Conservation (phyloP, 805 yeast species). For the Zygoascus flipseniorum region DNA sequence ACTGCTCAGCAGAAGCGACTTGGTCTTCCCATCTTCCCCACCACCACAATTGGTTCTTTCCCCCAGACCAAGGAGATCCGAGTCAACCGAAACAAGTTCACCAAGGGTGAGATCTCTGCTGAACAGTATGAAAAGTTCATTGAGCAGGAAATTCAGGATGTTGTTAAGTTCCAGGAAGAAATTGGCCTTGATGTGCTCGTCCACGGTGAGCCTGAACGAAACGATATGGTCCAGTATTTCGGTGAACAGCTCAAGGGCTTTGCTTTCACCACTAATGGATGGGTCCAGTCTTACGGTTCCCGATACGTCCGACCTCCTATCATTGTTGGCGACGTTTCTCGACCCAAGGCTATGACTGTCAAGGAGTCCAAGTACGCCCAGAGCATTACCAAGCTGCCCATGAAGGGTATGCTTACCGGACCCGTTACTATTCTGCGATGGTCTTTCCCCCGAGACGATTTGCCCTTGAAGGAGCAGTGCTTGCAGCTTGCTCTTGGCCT, state of each 20-base stretch:
- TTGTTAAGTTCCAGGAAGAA: conserved; percentile 98
- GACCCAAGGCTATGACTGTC: conserved; percentile 98
- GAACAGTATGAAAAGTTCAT: conserved; percentile 95
- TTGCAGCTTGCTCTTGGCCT: conserved; percentile 94
- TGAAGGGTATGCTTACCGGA: conserved; percentile 99
- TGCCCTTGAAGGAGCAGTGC: conserved; percentile 87
- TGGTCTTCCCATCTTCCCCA: conserved; percentile 98
- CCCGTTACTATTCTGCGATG: conserved; percentile 99
- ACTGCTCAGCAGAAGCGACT: conserved; percentile 77
- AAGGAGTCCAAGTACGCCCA: conserved; percentile 99
- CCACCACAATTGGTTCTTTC: conserved; percentile 99
- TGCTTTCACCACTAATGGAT: conserved; percentile 97
- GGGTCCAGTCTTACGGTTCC: conserved; percentile 99
- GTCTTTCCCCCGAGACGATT: conserved; percentile 99
- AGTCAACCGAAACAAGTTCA: conserved; percentile 95
- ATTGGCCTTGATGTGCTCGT: conserved; percentile 96
- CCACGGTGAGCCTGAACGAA: conserved; percentile 99
- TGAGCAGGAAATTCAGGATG: conserved; percentile 91
- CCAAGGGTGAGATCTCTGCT: conserved; percentile 92
- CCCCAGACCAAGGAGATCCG: conserved; percentile 99
- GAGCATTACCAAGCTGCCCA: conserved; percentile 88
- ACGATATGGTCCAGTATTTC: conserved; percentile 99
- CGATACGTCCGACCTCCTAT: conserved; percentile 99
- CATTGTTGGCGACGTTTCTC: conserved; percentile 97
- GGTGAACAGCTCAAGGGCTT: conserved; percentile 99